A percentile compares a stretch with the other conserved stretches of the same genome.
These are phyloP conservation scores for Apiospora kogelbergensis DNA, from an alignment of 2,329 filamentous ascomycete genomes.

Conservation along the genomic window DNA sequence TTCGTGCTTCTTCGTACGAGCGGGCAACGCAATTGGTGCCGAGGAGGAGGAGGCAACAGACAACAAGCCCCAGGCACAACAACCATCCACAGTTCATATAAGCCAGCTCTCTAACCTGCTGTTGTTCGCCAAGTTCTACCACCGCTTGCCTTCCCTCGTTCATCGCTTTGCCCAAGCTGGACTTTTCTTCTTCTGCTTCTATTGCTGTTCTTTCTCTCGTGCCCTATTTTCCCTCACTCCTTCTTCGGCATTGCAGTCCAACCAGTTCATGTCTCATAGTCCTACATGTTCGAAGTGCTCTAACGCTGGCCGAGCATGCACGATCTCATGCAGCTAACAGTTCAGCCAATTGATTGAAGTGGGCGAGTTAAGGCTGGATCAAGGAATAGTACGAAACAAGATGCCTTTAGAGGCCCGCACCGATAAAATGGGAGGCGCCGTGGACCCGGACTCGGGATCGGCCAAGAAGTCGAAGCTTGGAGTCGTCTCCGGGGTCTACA, in stretches of 20 bases:
- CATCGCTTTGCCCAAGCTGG: neutral
- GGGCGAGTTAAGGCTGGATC: neutral
- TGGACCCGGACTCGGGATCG: constrained; percentile 31
- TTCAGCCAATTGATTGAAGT: neutral
- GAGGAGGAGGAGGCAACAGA: neutral
- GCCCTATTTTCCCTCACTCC: neutral
- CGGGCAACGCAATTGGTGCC: neutral
- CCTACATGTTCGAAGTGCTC: neutral
- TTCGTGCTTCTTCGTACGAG: neutral
- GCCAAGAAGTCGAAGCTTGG: constrained; percentile 64
- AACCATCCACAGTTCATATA: neutral
- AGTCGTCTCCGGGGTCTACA: constrained; percentile 77
- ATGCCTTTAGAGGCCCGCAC: constrained; percentile 24
- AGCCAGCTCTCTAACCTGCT: neutral
- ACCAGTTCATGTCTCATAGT: neutral
- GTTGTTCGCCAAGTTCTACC: neutral
- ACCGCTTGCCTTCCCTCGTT: no score
- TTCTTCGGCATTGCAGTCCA: neutral
- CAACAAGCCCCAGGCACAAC: neutral
- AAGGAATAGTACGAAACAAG: constrained; percentile 8
- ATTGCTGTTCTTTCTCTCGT: neutral
- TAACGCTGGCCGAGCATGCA: neutral
- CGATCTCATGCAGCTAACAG: neutral
- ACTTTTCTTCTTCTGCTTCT: neutral
- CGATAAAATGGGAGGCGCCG: constrained; percentile 19